These are phyloP conservation scores for Calonectria crousiana DNA, from an alignment of 2,329 filamentous ascomycete genomes.

Conservation along the genomic window DNA sequence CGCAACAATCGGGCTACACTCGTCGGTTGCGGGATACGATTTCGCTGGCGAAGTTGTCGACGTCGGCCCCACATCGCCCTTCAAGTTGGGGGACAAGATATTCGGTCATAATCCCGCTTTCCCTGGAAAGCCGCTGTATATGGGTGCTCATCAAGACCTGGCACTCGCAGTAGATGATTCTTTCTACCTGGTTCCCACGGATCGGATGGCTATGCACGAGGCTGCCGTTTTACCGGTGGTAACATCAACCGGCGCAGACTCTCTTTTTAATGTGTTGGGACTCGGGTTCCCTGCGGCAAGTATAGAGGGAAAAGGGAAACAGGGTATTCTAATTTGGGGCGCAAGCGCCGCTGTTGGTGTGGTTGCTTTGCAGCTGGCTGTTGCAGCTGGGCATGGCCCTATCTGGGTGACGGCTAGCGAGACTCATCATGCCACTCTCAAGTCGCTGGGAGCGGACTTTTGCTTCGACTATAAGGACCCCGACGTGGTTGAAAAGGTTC, in stretches of 20 bases:
- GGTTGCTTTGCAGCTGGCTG: background rate
- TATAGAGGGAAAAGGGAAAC: background rate
- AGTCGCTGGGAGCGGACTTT: background rate
- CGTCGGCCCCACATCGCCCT: background rate
- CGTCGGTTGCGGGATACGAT: slow-evolving; percentile 6
- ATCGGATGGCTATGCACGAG: background rate
- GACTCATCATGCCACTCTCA: background rate
- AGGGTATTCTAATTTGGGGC: background rate
- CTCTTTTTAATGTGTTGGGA: background rate
- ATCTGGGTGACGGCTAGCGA: background rate
- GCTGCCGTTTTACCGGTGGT: background rate
- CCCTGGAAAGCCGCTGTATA: background rate
- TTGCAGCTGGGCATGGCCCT: background rate
- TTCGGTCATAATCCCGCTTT: background rate
- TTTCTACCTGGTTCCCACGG: background rate
- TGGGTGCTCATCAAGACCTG: background rate
- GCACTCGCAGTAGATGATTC: background rate
- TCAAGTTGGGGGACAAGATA: background rate
- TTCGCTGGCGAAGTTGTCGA: slow-evolving; percentile 1
- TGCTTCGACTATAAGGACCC: background rate
- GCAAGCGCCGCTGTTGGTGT: background rate
- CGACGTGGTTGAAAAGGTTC: background rate
- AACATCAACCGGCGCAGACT: background rate
- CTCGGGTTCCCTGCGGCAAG: background rate
- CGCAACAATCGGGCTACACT: background rate